Conservation (phyloP, 1,139 yeast genomes). For the Taphrina pruni region DNA sequence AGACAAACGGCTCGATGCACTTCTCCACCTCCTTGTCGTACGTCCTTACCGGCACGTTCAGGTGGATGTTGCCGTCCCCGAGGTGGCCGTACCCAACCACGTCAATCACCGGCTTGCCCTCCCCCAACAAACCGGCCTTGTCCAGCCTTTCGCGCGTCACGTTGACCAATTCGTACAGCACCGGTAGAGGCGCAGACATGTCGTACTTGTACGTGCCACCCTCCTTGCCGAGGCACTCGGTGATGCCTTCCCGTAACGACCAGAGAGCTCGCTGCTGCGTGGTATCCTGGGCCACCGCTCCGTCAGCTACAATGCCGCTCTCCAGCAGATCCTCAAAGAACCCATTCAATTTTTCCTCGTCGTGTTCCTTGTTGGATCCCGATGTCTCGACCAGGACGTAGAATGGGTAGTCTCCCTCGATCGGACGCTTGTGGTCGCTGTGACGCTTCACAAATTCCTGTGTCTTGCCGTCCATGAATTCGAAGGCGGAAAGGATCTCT, state of each 20-base stretch:
- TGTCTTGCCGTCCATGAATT: slow-evolving; percentile 85
- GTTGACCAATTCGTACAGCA: slow-evolving; percentile 78
- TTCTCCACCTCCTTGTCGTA: slow-evolving; percentile 78
- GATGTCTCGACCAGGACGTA: slow-evolving; percentile 90
- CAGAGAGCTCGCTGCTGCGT: slow-evolving; percentile 81
- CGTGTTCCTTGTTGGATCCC: slow-evolving; percentile 79
- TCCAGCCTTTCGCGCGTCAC: slow-evolving; percentile 67
- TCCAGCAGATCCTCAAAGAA: slow-evolving; percentile 87
- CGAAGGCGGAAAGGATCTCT: slow-evolving; percentile 90
- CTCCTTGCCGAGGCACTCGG: slow-evolving; percentile 81
- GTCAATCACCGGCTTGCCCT: slow-evolving; percentile 77
- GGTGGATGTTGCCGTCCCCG: slow-evolving; percentile 94
- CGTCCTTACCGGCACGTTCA: slow-evolving; percentile 86
- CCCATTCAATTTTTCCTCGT: slow-evolving; percentile 62
- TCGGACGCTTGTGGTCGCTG: slow-evolving; percentile 66
- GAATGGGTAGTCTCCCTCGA: slow-evolving; percentile 81
- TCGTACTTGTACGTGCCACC: slow-evolving; percentile 98
- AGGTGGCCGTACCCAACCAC: slow-evolving; percentile 95
- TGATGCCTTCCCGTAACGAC: slow-evolving; percentile 93
- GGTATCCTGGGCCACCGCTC: slow-evolving; percentile 95
- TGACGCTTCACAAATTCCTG: slow-evolving; percentile 66
- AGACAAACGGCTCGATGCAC: slow-evolving; percentile 87
- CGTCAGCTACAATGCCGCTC: slow-evolving; percentile 80
- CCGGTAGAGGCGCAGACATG: slow-evolving; percentile 82
- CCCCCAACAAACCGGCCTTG: slow-evolving; percentile 62